These are phyloP conservation scores for Paracoccidioides lutzii DNA, from an alignment of 2,329 filamentous ascomycete genomes.

Conservation along the genomic window DNA sequence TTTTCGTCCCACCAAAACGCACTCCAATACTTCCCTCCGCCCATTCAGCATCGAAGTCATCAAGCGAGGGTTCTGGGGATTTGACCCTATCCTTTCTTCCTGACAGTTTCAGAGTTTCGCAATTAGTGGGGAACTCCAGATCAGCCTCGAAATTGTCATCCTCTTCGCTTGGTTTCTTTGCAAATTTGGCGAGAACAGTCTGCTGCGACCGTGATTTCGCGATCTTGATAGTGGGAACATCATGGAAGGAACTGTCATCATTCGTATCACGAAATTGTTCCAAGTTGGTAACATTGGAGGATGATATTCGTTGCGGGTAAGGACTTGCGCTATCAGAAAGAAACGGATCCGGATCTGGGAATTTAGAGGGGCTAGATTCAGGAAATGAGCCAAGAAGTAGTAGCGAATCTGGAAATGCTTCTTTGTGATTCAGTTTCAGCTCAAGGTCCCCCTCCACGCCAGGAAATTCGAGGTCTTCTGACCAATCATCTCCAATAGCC, in stretches of 20 bases:
- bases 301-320: conserved; percentile 42
- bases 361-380: conserved; percentile 27
- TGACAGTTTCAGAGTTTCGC: conserved; percentile 50
- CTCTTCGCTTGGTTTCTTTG: conserved; percentile 39
- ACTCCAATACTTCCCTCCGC: conserved; percentile 87
- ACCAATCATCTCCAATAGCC: conserved; percentile 68
- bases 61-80: conserved; percentile 47
- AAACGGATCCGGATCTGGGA: conserved; percentile 14
- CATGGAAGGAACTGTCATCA: conserved; percentile 50
- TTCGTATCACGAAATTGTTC: conserved; percentile 52
- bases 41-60: conserved; percentile 76
- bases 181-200: conserved; percentile 39
- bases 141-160: conserved; percentile 61
- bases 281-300: conserved; percentile 35
- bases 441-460: conserved; percentile 44
- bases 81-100: conserved; percentile 48
- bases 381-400: conserved; percentile 48
- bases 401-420: conserved; percentile 54
- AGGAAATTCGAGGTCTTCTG: conserved; percentile 62
- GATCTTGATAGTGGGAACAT: conserved; percentile 55
- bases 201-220: conserved; percentile 44
- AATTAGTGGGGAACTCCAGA: conserved; percentile 56
- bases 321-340: conserved; percentile 17
- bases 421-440: conserved; percentile 50
- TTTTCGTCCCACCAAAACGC: conserved; percentile 71